These are phyloP conservation scores for Ophiosphaerella herpotricha DNA, from an alignment of 2,329 filamentous ascomycete genomes.

Conservation along the genomic window DNA sequence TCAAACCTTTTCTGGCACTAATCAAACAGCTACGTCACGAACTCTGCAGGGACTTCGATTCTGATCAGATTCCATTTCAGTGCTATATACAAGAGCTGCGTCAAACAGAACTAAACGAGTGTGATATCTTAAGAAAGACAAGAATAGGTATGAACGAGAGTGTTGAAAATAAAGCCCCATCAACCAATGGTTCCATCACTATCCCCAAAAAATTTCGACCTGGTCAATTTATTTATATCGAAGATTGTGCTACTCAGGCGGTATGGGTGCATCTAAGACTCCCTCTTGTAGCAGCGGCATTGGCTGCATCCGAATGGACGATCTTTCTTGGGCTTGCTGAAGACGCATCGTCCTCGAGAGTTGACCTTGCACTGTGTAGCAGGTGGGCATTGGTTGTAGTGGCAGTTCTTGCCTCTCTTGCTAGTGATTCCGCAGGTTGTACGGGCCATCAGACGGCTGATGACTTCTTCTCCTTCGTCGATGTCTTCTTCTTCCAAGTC, in stretches of 20 bases:
- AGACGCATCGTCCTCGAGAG: neutral
- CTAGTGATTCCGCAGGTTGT: neutral
- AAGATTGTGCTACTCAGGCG: neutral
- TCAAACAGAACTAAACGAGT: neutral
- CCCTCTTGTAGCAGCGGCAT: neutral
- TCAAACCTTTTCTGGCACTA: no score
- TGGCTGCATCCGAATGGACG: neutral
- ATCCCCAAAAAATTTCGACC: neutral
- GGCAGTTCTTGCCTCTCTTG: neutral
- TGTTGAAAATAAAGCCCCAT: neutral
- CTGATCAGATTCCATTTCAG: no score
- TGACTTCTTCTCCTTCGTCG: neutral
- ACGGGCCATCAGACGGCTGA: neutral
- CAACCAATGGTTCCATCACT: neutral
- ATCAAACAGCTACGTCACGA: no score
- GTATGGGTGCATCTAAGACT: neutral
- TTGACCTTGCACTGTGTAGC: neutral
- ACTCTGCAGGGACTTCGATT: no score
- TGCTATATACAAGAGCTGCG: no score
- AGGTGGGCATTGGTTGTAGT: neutral
- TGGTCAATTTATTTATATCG: neutral
- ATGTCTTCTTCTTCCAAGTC: neutral
- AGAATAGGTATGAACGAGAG: neutral
- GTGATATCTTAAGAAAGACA: neutral
- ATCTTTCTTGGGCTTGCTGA: neutral